phyloP scores from a whole-genome alignment of 176 grass and related monocot genomes.

The Raddia guianensis region DNA sequence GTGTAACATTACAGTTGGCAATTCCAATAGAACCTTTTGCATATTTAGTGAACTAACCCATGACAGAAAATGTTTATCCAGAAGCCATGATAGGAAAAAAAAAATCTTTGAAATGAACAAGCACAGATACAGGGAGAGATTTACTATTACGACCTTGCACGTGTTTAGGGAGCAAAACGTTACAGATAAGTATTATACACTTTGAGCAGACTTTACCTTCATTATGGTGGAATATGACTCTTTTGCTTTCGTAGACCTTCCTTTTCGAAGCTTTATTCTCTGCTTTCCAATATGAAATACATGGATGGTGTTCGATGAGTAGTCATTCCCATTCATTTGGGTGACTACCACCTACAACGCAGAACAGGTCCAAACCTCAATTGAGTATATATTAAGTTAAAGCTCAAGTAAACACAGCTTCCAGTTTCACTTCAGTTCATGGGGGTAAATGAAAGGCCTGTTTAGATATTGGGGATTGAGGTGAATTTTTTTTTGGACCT shows the following conservation, averaged over 20 bases:
- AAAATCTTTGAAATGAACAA: neutral
- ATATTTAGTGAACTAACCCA: neutral
- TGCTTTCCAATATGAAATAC: slow-evolving; percentile 82
- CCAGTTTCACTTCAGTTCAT: neutral
- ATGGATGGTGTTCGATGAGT: slow-evolving; percentile 74
- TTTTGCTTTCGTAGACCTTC: slow-evolving; percentile 87
- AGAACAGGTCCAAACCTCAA: neutral
- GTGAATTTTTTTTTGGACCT: neutral
- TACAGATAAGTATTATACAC: neutral
- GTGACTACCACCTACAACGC: slow-evolving; percentile 69
- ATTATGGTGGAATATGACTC: slow-evolving; percentile 84
- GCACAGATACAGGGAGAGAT: neutral
- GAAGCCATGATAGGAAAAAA: neutral
- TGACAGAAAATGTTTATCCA: neutral
- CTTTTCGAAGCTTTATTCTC: slow-evolving; percentile 84
- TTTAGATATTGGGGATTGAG: neutral
- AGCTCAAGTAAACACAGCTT: slow-evolving; percentile 9
- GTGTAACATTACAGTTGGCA: neutral
- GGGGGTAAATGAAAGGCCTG: neutral
- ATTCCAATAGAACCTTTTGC: neutral
- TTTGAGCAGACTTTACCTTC: slow-evolving; percentile 63
- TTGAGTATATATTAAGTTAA: neutral
- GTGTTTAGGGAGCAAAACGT: neutral
- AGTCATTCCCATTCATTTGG: slow-evolving; percentile 86
- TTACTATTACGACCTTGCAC: slow-evolving; percentile 14